Conservation (phyloP, 2,329 filamentous ascomycete genomes). For the Rhynchosporium graminicola region DNA sequence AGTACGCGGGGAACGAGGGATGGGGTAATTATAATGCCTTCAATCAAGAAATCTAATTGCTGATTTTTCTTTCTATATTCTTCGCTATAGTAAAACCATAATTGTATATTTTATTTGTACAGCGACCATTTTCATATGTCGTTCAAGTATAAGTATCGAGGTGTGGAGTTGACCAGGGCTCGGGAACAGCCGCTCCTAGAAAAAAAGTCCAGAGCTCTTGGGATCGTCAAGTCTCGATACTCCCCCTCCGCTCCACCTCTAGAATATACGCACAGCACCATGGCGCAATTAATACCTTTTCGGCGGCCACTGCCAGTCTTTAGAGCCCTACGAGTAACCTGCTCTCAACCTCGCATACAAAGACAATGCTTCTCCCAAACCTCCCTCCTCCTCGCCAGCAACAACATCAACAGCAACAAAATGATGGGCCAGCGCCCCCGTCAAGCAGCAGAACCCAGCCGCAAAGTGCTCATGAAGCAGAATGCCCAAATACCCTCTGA, state of each 20-base stretch:
- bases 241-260: background rate
- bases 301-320: constrained; percentile 34
- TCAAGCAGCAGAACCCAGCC: constrained; percentile 24
- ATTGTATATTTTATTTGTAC: background rate
- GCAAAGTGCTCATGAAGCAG: constrained; percentile 24
- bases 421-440: constrained; percentile 10
- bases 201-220: constrained; percentile 11
- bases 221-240: background rate
- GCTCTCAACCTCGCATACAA: constrained; percentile 1
- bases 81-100: no score
- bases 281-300: constrained; percentile 22
- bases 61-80: no score
- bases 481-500: constrained; percentile 29
- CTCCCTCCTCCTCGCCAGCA: constrained; percentile 11
- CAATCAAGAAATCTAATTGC: no score
- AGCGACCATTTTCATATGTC: background rate
- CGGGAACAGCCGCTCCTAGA: background rate
- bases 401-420: background rate
- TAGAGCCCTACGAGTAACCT: constrained; percentile 17
- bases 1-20: no score
- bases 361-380: constrained; percentile 33
- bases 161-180: background rate
- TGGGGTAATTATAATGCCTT: no score
- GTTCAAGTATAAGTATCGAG: background rate
- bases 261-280: background rate